These are phyloP conservation scores for Coleophoma eucalyptorum DNA, from an alignment of 2,329 filamentous ascomycete genomes.

Conservation along the genomic window DNA sequence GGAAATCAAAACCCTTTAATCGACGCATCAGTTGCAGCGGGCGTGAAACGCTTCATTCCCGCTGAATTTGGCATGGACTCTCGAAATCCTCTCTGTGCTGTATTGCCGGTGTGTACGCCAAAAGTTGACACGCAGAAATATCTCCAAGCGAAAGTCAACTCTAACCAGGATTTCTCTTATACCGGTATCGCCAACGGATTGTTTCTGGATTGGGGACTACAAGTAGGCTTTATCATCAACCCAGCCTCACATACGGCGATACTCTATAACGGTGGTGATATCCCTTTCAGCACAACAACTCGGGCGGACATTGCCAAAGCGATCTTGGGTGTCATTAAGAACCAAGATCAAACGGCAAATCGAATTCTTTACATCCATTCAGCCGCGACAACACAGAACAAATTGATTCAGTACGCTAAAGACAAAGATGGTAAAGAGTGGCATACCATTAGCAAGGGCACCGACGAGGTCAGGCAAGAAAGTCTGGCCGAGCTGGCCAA, in stretches of 20 bases:
- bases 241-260: conserved; percentile 21
- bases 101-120: conserved; percentile 30
- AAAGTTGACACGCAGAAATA: conserved; percentile 33
- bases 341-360: conserved; percentile 30
- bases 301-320: conserved; percentile 40
- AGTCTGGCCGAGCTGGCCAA: conserved; percentile 24
- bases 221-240: conserved; percentile 26
- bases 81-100: conserved; percentile 23
- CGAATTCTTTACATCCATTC: conserved; percentile 32
- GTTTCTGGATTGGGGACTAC: conserved; percentile 32
- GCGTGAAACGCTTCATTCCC: conserved; percentile 35
- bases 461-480: conserved; percentile 25
- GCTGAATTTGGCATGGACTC: conserved; percentile 36
- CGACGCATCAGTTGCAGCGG: conserved; percentile 32
- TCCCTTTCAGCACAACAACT: conserved; percentile 33
- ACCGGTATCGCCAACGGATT: conserved; percentile 29
- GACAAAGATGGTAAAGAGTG: conserved; percentile 27
- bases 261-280: conserved; percentile 31
- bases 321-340: conserved; percentile 33
- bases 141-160: conserved; percentile 21
- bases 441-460: conserved; percentile 17
- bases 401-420: conserved; percentile 29
- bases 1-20: conserved; percentile 29
- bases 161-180: conserved; percentile 25
- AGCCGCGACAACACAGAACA: conserved; percentile 29